These are phyloP conservation scores for Phytophthora ohioensis DNA, from an alignment of 352 stramenopile species.

Conservation along the genomic window DNA sequence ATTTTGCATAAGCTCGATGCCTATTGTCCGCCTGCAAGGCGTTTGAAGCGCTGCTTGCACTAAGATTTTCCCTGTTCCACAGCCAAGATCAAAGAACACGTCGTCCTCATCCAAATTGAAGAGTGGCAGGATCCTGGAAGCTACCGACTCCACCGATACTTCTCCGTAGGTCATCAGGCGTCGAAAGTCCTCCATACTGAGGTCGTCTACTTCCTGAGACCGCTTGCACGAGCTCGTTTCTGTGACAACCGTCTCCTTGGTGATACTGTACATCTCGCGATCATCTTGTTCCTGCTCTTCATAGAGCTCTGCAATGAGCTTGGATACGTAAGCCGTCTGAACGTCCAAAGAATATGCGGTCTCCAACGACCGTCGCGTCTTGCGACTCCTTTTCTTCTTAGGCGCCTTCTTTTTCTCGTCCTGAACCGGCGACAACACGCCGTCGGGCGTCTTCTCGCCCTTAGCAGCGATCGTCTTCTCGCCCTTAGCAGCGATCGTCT, in stretches of 20 bases:
- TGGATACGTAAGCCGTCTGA: slow-evolving; percentile 45
- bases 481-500: slow-evolving; percentile 6
- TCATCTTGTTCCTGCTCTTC: slow-evolving; percentile 83
- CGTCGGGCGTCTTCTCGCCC: slow-evolving; percentile 15
- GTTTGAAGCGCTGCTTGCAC: slow-evolving; percentile 81
- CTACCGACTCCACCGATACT: slow-evolving; percentile 75
- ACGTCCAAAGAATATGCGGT: slow-evolving; percentile 44
- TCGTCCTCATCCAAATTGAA: slow-evolving; percentile 70
- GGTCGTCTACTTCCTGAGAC: slow-evolving; percentile 75
- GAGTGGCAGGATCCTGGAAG: slow-evolving; percentile 69
- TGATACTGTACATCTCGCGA: slow-evolving; percentile 81
- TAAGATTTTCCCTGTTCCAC: slow-evolving; percentile 84
- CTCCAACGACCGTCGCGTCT: slow-evolving; percentile 58
- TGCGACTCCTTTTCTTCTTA: slow-evolving; percentile 48
- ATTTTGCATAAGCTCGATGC: slow-evolving; percentile 90
- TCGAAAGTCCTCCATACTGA: slow-evolving; percentile 72
- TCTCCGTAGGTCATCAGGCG: slow-evolving; percentile 86
- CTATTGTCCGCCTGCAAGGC: slow-evolving; percentile 65
- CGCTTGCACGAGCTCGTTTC: slow-evolving; percentile 66
- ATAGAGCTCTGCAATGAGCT: slow-evolving; percentile 70
- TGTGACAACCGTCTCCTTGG: slow-evolving; percentile 64
- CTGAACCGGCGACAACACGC: slow-evolving; percentile 59
- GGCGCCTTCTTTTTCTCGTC: slow-evolving; percentile 63
- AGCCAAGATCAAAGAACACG: slow-evolving; percentile 88
- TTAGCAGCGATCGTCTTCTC: slow-evolving; percentile 13